Evolutionary conservation across 202 grass and related monocot genomes (phyloP), one percentile per base, ranked within the genome.

Genomic region (Brachypodium distachyon): DNA sequence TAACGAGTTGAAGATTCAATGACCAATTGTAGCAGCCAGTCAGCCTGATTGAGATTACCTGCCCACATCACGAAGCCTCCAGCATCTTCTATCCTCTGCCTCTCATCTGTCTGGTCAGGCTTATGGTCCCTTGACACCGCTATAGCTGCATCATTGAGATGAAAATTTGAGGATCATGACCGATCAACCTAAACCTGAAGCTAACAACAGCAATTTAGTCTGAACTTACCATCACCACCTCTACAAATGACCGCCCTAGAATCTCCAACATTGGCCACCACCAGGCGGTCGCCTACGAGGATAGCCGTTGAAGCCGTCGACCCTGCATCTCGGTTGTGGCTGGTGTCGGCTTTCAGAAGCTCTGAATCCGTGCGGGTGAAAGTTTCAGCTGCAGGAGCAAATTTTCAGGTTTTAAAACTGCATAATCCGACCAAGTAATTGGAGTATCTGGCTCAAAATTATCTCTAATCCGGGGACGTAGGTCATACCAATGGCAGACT

Each of bases 251-350:
- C 91, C 4, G 80, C 95, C 85, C 95, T 94, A 21, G 95, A 97
- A 81, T 97, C 95, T 2, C 95, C 95, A 50, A 97, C 89, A 44
- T 97, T 97, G 11, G 95, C 95, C 83, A 94, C 91, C 5, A 97
- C 27, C 18, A 97, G 77, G 38, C 91, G 94, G 57, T 92, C 88
- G 0, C 94, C 94, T 32, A 97, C 84, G 16, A 97, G 94, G 27
- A 97, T 82, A 31, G 95, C 95, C 0, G 95, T 97, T 50, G 91
- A 97, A 63, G 95, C 95, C 40, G 95, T 97, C 3, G 95, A 97
- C 10, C 95, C 95, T 1, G 91, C 95, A 76, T 97, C 95, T 43
- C 91, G 53, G 13, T 90, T 78, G 37, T 86, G 68, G 38, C 77
- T 85, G 51, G 82, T 89, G 52, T 97, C 95, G 28, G 79, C 76